A percentile compares a stretch with the other conserved stretches of the same genome.
phyloP scores from a whole-genome alignment of 2,329 filamentous ascomycete species.

The Mariannaea elegans region DNA sequence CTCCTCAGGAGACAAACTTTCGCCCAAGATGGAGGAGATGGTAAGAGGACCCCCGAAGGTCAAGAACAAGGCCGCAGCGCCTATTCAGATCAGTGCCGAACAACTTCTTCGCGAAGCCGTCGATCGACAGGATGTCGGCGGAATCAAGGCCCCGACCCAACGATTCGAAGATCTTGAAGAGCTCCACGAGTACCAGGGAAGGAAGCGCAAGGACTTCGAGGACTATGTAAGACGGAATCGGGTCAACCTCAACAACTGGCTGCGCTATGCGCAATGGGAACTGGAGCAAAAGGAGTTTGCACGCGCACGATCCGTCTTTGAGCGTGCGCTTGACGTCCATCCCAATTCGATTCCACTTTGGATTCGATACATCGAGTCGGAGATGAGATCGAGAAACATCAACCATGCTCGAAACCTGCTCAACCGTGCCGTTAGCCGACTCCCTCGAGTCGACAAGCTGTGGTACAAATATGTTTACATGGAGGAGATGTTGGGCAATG shows the following conservation, averaged over 20 bases:
- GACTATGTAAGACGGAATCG: conserved; percentile 96
- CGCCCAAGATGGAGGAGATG: conserved; percentile 89
- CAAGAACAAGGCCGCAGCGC: conserved; percentile 97
- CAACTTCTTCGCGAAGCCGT: conserved; percentile 97
- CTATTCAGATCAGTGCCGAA: conserved; percentile 91
- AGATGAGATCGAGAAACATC: conserved; percentile 94
- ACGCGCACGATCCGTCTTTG: conserved; percentile 90
- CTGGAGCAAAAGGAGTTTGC: conserved; percentile 97
- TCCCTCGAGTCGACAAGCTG: conserved; percentile 92
- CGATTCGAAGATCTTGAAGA: conserved; percentile 97
- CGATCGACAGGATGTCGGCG: conserved; percentile 88
- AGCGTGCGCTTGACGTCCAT: conserved; percentile 92
- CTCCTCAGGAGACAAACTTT: too few relatives aligned
- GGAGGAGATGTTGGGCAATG: conserved; percentile 96
- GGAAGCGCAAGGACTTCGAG: conserved; percentile 96
- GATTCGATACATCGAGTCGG: conserved; percentile 93
- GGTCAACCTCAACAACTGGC: conserved; percentile 98
- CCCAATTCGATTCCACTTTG: conserved; percentile 86
- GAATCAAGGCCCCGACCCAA: conserved; percentile 89
- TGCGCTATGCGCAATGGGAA: conserved; percentile 97
- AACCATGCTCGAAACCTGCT: conserved; percentile 95
- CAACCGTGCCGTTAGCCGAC: conserved; percentile 90
- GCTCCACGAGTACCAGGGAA: conserved; percentile 94
- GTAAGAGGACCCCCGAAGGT: conserved; percentile 92
- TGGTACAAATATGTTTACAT: conserved; percentile 99